A percentile compares a stretch with the other conserved stretches of the same genome.
phyloP scores from a whole-genome alignment of 768 basidiomycete genomes.

The Lactarius evosmus region DNA sequence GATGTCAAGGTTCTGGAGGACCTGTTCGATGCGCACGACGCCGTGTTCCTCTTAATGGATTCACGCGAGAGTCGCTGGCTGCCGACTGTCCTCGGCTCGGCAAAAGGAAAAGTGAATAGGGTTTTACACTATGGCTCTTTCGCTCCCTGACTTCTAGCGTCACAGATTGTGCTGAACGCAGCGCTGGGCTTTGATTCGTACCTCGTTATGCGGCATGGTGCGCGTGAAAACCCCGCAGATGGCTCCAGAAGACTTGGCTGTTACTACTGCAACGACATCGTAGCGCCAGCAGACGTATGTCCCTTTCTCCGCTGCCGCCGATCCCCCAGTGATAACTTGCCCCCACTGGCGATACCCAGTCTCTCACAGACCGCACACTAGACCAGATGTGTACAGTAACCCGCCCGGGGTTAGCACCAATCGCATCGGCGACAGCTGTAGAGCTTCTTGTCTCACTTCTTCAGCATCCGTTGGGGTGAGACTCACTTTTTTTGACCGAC shows the following conservation, averaged over 20 bases:
- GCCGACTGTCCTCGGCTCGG: conserved; percentile 82
- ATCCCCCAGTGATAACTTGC: background rate
- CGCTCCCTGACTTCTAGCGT: conserved; percentile 1
- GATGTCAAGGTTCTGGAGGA: conserved; percentile 71
- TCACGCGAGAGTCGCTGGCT: conserved; percentile 97
- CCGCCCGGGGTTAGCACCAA: conserved; percentile 87
- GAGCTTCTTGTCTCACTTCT: conserved; percentile 86
- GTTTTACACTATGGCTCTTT: background rate
- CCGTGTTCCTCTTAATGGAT: conserved; percentile 92
- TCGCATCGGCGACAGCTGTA: conserved; percentile 88
- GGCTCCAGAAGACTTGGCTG: conserved; percentile 63
- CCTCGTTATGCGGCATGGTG: conserved; percentile 95
- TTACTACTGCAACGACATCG: conserved; percentile 98
- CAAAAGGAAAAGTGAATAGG: conserved; percentile 71
- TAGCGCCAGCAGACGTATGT: conserved; percentile 88
- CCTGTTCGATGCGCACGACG: conserved; percentile 85
- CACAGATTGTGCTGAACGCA: conserved; percentile 86
- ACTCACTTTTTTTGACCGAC: background rate
- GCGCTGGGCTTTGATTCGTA: conserved; percentile 95
- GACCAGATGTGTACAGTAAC: conserved; percentile 99
- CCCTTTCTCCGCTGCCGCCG: background rate
- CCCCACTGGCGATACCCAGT: conserved; percentile 36
- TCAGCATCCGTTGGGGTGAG: conserved; percentile 85
- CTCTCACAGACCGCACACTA: conserved; percentile 82
- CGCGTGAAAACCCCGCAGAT: conserved; percentile 42